Conservation (phyloP, 2,329 filamentous ascomycete species). For the Cercospora brassicicola region DNA sequence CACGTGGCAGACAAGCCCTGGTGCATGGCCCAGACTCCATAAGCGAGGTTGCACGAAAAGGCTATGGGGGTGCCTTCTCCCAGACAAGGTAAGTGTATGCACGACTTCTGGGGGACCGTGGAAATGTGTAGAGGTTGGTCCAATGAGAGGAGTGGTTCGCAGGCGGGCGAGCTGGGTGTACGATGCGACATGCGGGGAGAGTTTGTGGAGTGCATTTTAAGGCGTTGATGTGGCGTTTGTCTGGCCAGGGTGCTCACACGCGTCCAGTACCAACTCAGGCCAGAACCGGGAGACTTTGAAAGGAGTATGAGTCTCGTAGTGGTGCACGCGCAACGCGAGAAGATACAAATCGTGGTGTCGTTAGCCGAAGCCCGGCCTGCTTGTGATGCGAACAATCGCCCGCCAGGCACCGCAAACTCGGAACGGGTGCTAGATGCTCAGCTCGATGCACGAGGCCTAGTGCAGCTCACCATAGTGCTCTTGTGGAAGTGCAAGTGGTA, state of each 20-base stretch:
- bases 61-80: neutral
- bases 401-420: neutral
- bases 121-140: neutral
- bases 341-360: neutral
- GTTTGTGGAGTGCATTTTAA: slow-evolving; percentile 5
- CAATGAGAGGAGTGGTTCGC: neutral
- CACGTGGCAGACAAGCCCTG: slow-evolving; percentile 10
- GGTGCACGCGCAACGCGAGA: neutral
- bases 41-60: neutral
- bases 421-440: neutral
- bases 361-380: neutral
- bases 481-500: neutral
- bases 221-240: slow-evolving; percentile 5
- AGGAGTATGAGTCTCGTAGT: neutral
- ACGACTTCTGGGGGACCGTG: neutral
- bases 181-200: slow-evolving; percentile 4
- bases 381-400: neutral
- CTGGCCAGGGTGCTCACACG: slow-evolving; percentile 2
- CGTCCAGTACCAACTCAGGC: neutral
- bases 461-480: neutral
- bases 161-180: neutral
- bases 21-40: slow-evolving; percentile 6
- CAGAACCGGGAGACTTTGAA: neutral
- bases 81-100: neutral
- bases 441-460: neutral